These are phyloP conservation scores for Umbellularia californica DNA, from an alignment of 164 flowering plant species.

Conservation along the genomic window DNA sequence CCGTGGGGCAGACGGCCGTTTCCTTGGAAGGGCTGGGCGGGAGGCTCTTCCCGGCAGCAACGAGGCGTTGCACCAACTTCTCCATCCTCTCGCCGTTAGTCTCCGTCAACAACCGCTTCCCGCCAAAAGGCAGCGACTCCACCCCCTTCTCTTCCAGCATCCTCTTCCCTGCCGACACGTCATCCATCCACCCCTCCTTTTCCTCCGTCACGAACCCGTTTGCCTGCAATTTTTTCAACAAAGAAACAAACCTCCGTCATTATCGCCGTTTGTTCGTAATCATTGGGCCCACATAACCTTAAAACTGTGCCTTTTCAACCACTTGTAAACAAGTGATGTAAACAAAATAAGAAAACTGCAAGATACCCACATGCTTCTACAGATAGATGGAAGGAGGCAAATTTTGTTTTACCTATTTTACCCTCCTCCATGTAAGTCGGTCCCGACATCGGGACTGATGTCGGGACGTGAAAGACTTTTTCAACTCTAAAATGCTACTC, in stretches of 20 bases:
- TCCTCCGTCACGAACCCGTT: conserved; percentile 29
- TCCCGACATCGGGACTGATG: too few relatives aligned
- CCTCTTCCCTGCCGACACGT: conserved; percentile 7
- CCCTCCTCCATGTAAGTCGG: too few relatives aligned
- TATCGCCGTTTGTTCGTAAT: neutral
- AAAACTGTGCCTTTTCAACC: neutral
- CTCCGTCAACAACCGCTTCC: conserved; percentile 83
- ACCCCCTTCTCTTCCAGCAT: conserved; percentile 67
- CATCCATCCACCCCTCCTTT: conserved; percentile 24
- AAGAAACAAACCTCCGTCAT: conserved; percentile 1
- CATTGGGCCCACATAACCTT: neutral
- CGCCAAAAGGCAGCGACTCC: conserved; percentile 88
- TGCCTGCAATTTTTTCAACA: conserved; percentile 33
- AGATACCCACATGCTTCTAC: neutral
- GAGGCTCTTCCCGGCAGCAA: conserved; percentile 58
- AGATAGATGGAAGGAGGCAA: too few relatives aligned
- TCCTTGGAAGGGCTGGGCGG: conserved; percentile 85
- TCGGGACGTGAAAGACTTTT: too few relatives aligned
- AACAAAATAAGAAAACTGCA: neutral
- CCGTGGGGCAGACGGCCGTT: conserved; percentile 47
- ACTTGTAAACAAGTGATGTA: neutral
- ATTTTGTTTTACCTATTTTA: too few relatives aligned
- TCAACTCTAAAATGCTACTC: too few relatives aligned
- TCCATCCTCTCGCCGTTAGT: conserved; percentile 77
- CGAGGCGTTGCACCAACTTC: conserved; percentile 70